Evolutionary conservation across 352 stramenopile species (phyloP), one percentile per base, ranked within the genome.

Genomic region (Phytophthora hibernalis): DNA sequence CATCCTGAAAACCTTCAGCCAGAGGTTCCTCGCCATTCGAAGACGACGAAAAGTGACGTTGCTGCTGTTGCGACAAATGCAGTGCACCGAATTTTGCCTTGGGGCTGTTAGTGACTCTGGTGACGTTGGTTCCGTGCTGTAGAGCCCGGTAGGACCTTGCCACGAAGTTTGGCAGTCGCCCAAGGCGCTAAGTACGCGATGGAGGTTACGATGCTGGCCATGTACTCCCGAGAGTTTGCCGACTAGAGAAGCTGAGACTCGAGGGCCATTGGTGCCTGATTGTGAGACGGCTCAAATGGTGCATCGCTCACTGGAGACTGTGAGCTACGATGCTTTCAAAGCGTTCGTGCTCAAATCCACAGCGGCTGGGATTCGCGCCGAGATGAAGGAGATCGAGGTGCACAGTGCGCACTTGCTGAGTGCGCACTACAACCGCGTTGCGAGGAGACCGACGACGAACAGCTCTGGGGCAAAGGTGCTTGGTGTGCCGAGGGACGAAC

Each of bases 171-270:
- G 28, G 28, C 28, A 33, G 28, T n/a, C n/a, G n/a, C 75, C 15
- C 50, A 70, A 44, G 70, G 70, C 3, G 70, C 70, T 40, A 69
- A 54, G 61, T 61, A 67, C 48, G 70, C 70, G 7, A 63, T 74
- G 56, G 22, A 67, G 5, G 21, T 54, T 0, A 75, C 70, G 2
- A 73, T 68, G 70, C 50, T 21, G 22, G 59, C 57, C 57, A 72
- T 78, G 65, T 72, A 78, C 57, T 78, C 70, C 11, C 35, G 21
- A 28, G 66, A 78, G 38, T 78, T 78, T 51, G 56, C 57, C 6
- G 48, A 65, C 37, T 75, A 56, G 65, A 24, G 53, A 74, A 35
- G 42, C 13, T 2, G 33, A 45, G 37, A 54, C 66, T 22, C 60
- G 48, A 11, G 66, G 66, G 3, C 5, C 20, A 2, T 43, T 74